Evolutionary conservation across 2,329 filamentous ascomycete species (phyloP).

Genomic region (Berkeleyomyces basicola): DNA sequence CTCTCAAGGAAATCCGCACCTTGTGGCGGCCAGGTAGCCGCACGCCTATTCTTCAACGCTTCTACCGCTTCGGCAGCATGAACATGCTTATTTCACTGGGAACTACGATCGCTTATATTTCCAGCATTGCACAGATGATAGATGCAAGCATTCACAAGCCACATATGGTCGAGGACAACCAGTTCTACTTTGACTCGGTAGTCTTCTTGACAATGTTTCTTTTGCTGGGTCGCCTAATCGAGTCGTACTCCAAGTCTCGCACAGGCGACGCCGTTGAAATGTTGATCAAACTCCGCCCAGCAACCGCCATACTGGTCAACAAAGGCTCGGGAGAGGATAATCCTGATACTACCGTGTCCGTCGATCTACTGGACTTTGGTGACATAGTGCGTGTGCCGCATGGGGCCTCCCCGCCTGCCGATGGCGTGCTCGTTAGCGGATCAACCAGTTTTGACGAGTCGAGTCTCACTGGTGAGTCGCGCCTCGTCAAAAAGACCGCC

Average conservation of each 20-base stretch:
- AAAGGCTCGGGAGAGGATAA: constrained; percentile 23
- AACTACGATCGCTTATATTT: constrained; percentile 73
- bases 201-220: constrained; percentile 85
- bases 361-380: constrained; percentile 60
- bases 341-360: constrained; percentile 27
- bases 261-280: constrained; percentile 74
- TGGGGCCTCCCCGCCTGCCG: constrained; percentile 70
- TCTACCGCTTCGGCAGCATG: constrained; percentile 94
- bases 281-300: constrained; percentile 61
- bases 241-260: constrained; percentile 82
- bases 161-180: constrained; percentile 28
- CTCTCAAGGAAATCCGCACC: constrained; percentile 59
- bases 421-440: constrained; percentile 50
- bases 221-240: constrained; percentile 55
- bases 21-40: constrained; percentile 65
- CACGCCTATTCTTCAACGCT: constrained; percentile 54
- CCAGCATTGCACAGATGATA: constrained; percentile 64
- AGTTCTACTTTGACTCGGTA: constrained; percentile 80
- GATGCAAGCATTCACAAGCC: constrained; percentile 33
- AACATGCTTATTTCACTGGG: constrained; percentile 83
- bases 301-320: constrained; percentile 54
- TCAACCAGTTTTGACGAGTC: constrained; percentile 71
- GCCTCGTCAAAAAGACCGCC: constrained; percentile 42
- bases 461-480: constrained; percentile 68
- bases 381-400: constrained; percentile 61